phyloP scores from a whole-genome alignment of 1,284 basidiomycete genomes.

The Mycena citricolor region DNA sequence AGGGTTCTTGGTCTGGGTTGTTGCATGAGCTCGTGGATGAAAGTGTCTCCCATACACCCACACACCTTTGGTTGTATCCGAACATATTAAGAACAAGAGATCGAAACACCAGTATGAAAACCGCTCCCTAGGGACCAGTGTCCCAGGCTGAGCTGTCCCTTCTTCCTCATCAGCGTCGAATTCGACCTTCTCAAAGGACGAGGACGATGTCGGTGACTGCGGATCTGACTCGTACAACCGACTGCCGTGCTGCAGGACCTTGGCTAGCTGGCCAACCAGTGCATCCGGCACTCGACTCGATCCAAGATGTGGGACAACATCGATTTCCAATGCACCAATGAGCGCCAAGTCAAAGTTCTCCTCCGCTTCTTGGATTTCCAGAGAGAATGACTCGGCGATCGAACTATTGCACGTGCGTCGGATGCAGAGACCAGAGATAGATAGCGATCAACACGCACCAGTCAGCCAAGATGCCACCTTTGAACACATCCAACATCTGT shows the following conservation, averaged over 20 bases:
- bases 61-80: slow-evolving; percentile 59
- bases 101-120: slow-evolving; percentile 96
- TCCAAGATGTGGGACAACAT: slow-evolving; percentile 78
- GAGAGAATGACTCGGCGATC: slow-evolving; percentile 50
- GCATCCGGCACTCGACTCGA: slow-evolving; percentile 69
- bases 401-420: slow-evolving; percentile 40
- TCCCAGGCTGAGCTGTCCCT: slow-evolving; percentile 63
- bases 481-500: slow-evolving; percentile 82
- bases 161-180: slow-evolving; percentile 37
- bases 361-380: slow-evolving; percentile 73
- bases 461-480: slow-evolving; percentile 81
- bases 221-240: slow-evolving; percentile 54
- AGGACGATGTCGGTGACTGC: slow-evolving; percentile 22
- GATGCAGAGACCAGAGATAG: neutral
- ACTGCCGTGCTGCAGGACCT: slow-evolving; percentile 76
- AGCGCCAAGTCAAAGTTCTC: slow-evolving; percentile 87
- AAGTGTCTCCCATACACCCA: too few relatives aligned
- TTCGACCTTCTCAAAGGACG: slow-evolving; percentile 41
- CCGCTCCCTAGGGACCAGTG: slow-evolving; percentile 70
- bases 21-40: slow-evolving; percentile 19
- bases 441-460: slow-evolving; percentile 50
- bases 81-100: slow-evolving; percentile 79
- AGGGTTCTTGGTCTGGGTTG: slow-evolving; percentile 53
- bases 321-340: slow-evolving; percentile 75
- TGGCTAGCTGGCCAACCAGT: slow-evolving; percentile 69